phyloP scores from a whole-genome alignment of 2,329 filamentous ascomycete genomes.

The Gyromitra esculenta region DNA sequence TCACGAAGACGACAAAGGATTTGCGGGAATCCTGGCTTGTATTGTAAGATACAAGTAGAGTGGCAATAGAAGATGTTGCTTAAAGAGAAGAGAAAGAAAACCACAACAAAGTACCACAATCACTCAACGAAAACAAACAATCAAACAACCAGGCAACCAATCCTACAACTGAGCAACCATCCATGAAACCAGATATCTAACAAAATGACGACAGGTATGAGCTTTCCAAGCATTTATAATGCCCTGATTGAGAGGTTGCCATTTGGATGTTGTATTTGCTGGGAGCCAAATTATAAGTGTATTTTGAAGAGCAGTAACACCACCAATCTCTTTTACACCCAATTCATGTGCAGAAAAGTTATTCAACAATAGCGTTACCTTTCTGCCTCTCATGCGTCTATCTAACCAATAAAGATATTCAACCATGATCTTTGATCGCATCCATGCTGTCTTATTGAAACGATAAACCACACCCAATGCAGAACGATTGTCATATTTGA shows the following conservation, averaged over 20 bases:
- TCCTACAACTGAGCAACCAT: too few species aligned
- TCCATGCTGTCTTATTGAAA: not conserved
- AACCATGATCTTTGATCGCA: not conserved
- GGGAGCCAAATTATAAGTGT: conserved; percentile 10
- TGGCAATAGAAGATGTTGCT: too few species aligned
- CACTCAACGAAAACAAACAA: too few species aligned
- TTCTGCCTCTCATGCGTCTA: not conserved
- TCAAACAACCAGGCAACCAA: too few species aligned
- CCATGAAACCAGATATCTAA: conserved; percentile 3
- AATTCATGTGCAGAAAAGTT: not conserved
- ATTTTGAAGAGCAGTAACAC: not conserved
- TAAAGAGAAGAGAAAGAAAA: too few species aligned
- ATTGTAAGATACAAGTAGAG: too few species aligned
- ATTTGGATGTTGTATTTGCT: not conserved
- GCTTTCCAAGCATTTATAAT: conserved; percentile 15
- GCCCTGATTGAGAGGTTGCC: conserved; percentile 14
- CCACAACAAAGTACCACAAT: too few species aligned
- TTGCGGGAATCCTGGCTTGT: too few species aligned
- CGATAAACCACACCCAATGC: not conserved
- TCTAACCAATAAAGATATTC: not conserved
- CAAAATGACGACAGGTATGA: not conserved
- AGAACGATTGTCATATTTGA: not conserved
- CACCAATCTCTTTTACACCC: not conserved
- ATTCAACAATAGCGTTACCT: not conserved
- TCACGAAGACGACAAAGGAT: too few species aligned